These are phyloP conservation scores for Aspergillus tubingensis DNA, from an alignment of 2,329 filamentous ascomycete species.

Conservation along the genomic window DNA sequence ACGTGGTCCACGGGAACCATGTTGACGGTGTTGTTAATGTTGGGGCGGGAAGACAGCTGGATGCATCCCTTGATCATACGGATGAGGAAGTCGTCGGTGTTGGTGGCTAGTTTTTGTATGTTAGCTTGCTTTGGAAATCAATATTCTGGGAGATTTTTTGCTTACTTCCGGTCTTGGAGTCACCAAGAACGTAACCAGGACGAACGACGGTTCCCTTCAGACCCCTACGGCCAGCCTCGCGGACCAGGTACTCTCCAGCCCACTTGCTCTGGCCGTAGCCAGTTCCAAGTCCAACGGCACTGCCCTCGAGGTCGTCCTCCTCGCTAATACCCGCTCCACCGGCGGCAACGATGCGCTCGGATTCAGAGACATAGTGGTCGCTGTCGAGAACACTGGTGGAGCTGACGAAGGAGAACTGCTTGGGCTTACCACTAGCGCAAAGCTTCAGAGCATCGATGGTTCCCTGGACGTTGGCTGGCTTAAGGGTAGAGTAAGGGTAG, in stretches of 20 bases:
- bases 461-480: constrained; percentile 74
- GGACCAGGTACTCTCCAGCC: constrained; percentile 71
- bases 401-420: constrained; percentile 77
- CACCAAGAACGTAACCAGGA: constrained; percentile 82
- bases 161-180: constrained; percentile 62
- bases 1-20: constrained; percentile 86
- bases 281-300: constrained; percentile 73
- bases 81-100: constrained; percentile 88
- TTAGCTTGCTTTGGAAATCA: not conserved
- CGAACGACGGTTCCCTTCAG: constrained; percentile 75
- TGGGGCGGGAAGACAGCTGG: constrained; percentile 71
- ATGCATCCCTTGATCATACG: constrained; percentile 85
- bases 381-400: constrained; percentile 83
- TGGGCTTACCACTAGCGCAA: constrained; percentile 74
- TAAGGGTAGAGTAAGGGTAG: constrained; percentile 70
- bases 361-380: constrained; percentile 76
- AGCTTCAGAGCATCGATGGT: constrained; percentile 76
- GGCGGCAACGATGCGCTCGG: constrained; percentile 60
- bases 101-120: constrained; percentile 46
- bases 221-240: constrained; percentile 76
- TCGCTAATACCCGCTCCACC: constrained; percentile 70
- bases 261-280: constrained; percentile 94
- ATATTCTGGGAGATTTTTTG: not conserved
- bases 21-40: constrained; percentile 85
- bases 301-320: constrained; percentile 75